Evolutionary conservation across 2,329 filamentous ascomycete genomes (phyloP).

Genomic region (Aspergillus fischeri): DNA sequence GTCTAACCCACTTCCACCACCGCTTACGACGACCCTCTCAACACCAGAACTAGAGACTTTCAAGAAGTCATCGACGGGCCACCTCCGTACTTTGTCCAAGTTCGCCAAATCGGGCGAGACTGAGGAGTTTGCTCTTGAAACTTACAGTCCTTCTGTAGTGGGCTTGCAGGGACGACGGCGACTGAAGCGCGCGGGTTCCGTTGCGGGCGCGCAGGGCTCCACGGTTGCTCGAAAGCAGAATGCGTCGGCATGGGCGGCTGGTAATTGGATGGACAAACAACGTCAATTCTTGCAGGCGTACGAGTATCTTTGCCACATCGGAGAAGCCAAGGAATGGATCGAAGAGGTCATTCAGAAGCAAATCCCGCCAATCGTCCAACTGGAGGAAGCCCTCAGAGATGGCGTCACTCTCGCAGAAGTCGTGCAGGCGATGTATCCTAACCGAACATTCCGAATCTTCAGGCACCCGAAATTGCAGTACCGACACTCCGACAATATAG

Average conservation of each 20-base stretch:
- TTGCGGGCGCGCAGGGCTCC: constrained; percentile 46
- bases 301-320: constrained; percentile 97
- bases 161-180: constrained; percentile 80
- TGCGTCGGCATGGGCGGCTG: constrained; percentile 69
- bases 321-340: constrained; percentile 98
- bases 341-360: constrained; percentile 81
- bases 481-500: constrained; percentile 96
- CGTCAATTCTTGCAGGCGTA: constrained; percentile 94
- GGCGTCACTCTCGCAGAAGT: constrained; percentile 93
- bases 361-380: constrained; percentile 85
- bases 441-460: constrained; percentile 76
- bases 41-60: constrained; percentile 74
- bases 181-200: constrained; percentile 65
- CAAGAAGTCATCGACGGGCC: constrained; percentile 82
- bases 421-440: constrained; percentile 80
- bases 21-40: constrained; percentile 48
- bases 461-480: constrained; percentile 80
- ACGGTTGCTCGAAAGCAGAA: constrained; percentile 47
- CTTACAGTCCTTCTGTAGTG: constrained; percentile 76
- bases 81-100: constrained; percentile 81
- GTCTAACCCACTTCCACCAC: constrained; percentile 28
- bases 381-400: constrained; percentile 88
- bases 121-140: constrained; percentile 76
- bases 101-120: constrained; percentile 70
- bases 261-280: constrained; percentile 99